phyloP scores from a whole-genome alignment of 805 yeast species.

The Candida alai region DNA sequence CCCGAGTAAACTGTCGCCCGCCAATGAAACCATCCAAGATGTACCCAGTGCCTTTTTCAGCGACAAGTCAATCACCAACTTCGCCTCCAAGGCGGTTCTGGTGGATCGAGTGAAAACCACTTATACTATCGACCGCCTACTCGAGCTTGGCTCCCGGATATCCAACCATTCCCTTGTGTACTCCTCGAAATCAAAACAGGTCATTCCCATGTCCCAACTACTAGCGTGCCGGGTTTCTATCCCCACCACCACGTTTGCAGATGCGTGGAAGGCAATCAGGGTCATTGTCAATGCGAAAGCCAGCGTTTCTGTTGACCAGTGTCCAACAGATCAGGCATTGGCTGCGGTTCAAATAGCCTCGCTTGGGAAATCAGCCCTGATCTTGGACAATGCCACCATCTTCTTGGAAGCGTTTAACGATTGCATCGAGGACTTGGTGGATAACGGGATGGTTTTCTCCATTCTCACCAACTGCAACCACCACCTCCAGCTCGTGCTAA shows the following conservation, averaged over 20 bases:
- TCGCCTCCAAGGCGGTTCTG: not conserved
- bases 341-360: slow-evolving; percentile 12
- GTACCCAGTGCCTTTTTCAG: too few relatives aligned
- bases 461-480: slow-evolving; percentile 18
- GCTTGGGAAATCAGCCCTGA: slow-evolving; percentile 22
- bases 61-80: slow-evolving; percentile 4
- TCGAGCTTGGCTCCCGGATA: too few relatives aligned
- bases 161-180: slow-evolving; percentile 1
- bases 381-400: slow-evolving; percentile 14
- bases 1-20: too few relatives aligned
- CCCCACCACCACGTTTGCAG: slow-evolving; percentile 15
- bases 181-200: slow-evolving; percentile 5
- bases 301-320: slow-evolving; percentile 3
- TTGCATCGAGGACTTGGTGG: slow-evolving; percentile 38
- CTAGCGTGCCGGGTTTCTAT: slow-evolving; percentile 10
- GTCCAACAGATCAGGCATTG: slow-evolving; percentile 16
- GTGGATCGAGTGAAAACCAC: too few relatives aligned
- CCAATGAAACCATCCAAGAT: too few relatives aligned
- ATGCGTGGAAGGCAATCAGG: slow-evolving; percentile 22
- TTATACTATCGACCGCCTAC: too few relatives aligned
- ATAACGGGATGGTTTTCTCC: slow-evolving; percentile 31
- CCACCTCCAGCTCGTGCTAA: slow-evolving; percentile 23
- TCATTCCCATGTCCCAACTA: slow-evolving; percentile 13
- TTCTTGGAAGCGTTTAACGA: slow-evolving; percentile 24
- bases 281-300: slow-evolving; percentile 17